Evolutionary conservation across 192 early-diverging fungal species (phyloP).

Genomic region (Martensiomyces pterosporus): DNA sequence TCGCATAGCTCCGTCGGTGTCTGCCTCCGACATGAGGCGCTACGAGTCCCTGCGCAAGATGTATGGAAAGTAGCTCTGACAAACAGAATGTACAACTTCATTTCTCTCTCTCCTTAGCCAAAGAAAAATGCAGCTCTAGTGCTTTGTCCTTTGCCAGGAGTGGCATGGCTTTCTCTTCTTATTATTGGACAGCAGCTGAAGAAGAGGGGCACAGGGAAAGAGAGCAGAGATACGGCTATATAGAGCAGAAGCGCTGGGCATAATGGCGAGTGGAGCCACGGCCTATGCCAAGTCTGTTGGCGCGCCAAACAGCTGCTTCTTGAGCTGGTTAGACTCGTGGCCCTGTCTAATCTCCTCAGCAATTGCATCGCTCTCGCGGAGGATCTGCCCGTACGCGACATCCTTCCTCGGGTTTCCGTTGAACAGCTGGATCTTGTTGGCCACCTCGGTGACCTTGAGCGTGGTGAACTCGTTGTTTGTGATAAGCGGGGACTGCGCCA

Average conservation of each 20-base stretch:
- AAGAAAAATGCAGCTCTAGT: not conserved
- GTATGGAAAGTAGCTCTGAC: constrained; percentile 35
- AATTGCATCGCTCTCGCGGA: constrained; percentile 41
- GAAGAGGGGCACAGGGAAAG: too few relatives aligned
- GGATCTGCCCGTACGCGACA: constrained; percentile 22
- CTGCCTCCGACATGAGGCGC: constrained; percentile 49
- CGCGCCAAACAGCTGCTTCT: constrained; percentile 35
- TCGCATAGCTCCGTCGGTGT: constrained; percentile 80
- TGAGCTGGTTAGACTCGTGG: constrained; percentile 33
- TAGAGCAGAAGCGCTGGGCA: too few relatives aligned
- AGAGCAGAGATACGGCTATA: too few relatives aligned
- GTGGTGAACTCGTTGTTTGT: constrained; percentile 56
- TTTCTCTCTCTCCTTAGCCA: constrained; percentile 1
- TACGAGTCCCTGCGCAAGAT: constrained; percentile 45
- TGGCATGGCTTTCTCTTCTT: too few relatives aligned
- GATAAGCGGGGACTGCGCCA: constrained; percentile 87
- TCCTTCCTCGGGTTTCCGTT: constrained; percentile 23
- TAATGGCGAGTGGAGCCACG: too few relatives aligned
- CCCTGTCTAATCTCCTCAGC: constrained; percentile 41
- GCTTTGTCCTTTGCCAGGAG: too few relatives aligned
- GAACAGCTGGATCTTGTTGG: constrained; percentile 31
- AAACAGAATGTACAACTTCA: not conserved
- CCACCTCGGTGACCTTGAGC: constrained; percentile 39
- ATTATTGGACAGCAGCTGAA: too few relatives aligned
- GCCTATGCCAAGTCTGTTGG: not conserved